Conservation (phyloP, 176 grass and related monocot genomes). For the Metroxylon sagu region DNA sequence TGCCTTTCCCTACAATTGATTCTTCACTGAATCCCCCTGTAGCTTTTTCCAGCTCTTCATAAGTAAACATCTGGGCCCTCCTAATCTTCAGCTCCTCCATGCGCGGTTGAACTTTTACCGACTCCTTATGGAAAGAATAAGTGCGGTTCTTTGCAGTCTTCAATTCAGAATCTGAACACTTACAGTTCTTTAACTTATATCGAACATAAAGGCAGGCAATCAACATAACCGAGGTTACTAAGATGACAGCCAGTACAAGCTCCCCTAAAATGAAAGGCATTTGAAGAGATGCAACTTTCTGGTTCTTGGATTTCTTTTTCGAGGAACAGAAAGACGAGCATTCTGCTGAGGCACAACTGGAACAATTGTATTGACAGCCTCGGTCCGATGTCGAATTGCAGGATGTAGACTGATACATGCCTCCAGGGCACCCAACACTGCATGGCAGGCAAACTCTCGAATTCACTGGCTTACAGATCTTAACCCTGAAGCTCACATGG, state of each 20-base stretch:
- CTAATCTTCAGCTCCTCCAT: constrained; percentile 83
- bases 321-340: constrained; percentile 49
- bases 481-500: constrained; percentile 36
- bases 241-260: constrained; percentile 63
- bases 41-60: constrained; percentile 81
- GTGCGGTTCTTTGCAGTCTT: constrained; percentile 40
- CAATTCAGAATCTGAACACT: constrained; percentile 49
- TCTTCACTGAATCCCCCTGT: constrained; percentile 64
- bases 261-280: constrained; percentile 82
- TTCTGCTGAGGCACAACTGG: constrained; percentile 48
- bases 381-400: constrained; percentile 71
- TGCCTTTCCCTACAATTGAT: constrained; percentile 84
- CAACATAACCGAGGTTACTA: constrained; percentile 47
- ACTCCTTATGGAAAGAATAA: constrained; percentile 81
- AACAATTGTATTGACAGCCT: constrained; percentile 66
- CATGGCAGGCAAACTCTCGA: constrained; percentile 94
- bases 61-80: constrained; percentile 74
- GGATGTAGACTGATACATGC: constrained; percentile 37
- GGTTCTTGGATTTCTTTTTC: constrained; percentile 35
- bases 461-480: constrained; percentile 59
- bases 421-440: constrained; percentile 51
- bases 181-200: constrained; percentile 51
- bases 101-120: constrained; percentile 63
- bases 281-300: constrained; percentile 56
- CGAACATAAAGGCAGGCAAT: constrained; percentile 64